Percentiles rank a stretch among this genome's conserved stretches.
Evolutionary conservation across 164 flowering plant species (phyloP).

Genomic region (Tetracentron sinense): DNA sequence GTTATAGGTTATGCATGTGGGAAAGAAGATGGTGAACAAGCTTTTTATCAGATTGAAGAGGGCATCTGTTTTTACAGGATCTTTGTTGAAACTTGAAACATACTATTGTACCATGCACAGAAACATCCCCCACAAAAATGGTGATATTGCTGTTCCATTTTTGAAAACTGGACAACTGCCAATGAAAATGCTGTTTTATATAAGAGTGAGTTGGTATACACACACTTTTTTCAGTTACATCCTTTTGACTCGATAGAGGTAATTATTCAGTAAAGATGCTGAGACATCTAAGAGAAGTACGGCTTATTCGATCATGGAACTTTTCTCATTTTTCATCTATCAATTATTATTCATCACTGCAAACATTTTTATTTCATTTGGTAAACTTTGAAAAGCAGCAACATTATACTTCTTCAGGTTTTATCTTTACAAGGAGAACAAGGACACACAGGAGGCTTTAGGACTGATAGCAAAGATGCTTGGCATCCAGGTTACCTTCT

Average conservation of each 20-base stretch:
- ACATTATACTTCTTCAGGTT: slow-evolving; percentile 47
- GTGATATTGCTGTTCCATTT: too few relatives aligned
- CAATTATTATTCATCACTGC: background rate
- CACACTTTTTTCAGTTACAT: too few relatives aligned
- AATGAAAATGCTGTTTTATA: too few relatives aligned
- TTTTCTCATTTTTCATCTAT: slow-evolving; percentile 1
- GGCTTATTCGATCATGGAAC: background rate
- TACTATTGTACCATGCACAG: too few relatives aligned
- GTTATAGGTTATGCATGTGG: too few relatives aligned
- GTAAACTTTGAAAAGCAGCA: background rate
- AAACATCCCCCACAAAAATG: too few relatives aligned
- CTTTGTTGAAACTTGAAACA: too few relatives aligned
- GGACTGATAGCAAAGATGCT: slow-evolving; percentile 93
- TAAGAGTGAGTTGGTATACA: too few relatives aligned
- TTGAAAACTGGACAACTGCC: too few relatives aligned
- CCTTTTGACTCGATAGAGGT: background rate
- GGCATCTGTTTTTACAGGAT: too few relatives aligned
- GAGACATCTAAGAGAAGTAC: background rate
- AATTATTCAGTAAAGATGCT: background rate
- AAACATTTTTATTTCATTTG: background rate
- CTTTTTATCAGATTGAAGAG: too few relatives aligned
- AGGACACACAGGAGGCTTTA: slow-evolving; percentile 94
- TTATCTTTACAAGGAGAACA: slow-evolving; percentile 95
- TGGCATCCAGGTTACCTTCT: slow-evolving; percentile 87
- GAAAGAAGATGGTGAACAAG: too few relatives aligned